phyloP scores from a whole-genome alignment of 1,139 yeast genomes.

The Kodamaea anthophila region DNA sequence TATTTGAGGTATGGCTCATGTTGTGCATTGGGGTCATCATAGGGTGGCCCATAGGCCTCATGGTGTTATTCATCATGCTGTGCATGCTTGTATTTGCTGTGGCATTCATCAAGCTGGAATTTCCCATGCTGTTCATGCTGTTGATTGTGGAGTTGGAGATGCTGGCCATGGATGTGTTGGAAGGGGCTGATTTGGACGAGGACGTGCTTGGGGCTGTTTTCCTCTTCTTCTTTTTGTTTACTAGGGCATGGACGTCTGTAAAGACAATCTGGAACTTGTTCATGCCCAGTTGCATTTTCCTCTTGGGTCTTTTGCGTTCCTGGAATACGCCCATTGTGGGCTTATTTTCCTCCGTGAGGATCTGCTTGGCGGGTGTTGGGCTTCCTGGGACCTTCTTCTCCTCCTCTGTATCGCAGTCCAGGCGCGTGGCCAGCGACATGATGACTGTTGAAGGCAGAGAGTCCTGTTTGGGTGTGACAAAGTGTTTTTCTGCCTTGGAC shows the following conservation, averaged over 20 bases:
- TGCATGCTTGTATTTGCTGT: constrained; percentile 1
- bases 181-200: constrained; percentile 1
- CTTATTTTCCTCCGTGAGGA: constrained; percentile 6
- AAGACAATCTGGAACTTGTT: constrained; percentile 49
- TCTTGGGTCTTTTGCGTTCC: constrained; percentile 25
- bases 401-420: constrained; percentile 5
- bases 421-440: constrained; percentile 12
- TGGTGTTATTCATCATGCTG: constrained; percentile 18
- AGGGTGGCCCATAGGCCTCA: constrained; percentile 19
- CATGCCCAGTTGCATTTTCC: constrained; percentile 42
- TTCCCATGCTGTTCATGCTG: constrained; percentile 2
- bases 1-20: constrained; percentile 22
- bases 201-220: constrained; percentile 1
- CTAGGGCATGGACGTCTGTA: constrained; percentile 43
- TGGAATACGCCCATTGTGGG: constrained; percentile 44
- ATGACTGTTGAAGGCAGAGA: constrained; percentile 23
- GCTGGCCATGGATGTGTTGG: no score
- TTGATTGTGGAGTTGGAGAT: no score
- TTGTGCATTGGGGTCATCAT: constrained; percentile 19
- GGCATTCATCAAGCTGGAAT: neutral
- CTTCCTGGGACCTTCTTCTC: constrained; percentile 23
- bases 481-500: constrained; percentile 1
- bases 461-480: constrained; percentile 17
- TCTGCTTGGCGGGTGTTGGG: constrained; percentile 37
- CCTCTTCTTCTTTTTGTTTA: constrained; percentile 32